phyloP scores from a whole-genome alignment of 2,329 filamentous ascomycete genomes.

The Phaeosphaeria sp. region DNA sequence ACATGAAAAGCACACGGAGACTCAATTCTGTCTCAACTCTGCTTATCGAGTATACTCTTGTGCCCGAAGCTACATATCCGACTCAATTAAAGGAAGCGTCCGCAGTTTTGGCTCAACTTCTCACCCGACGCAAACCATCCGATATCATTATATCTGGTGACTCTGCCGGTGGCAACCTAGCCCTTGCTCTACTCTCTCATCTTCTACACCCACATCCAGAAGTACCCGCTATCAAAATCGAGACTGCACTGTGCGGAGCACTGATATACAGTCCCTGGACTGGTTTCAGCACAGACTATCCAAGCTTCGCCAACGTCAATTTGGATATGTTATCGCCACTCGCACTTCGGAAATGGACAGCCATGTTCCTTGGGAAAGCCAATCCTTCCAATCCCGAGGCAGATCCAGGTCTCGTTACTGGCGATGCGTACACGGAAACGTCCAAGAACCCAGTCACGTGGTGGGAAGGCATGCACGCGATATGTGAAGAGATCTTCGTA shows the following conservation, averaged over 20 bases:
- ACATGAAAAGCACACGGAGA: slow-evolving; percentile 13
- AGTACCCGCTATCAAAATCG: slow-evolving; percentile 19
- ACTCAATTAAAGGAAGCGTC: slow-evolving; percentile 29
- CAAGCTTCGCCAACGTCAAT: slow-evolving; percentile 20
- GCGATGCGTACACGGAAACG: slow-evolving; percentile 23
- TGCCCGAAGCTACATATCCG: slow-evolving; percentile 27
- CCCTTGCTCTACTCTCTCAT: slow-evolving; percentile 25
- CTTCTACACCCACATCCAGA: slow-evolving; percentile 30
- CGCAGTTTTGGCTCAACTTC: slow-evolving; percentile 21
- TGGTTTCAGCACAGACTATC: slow-evolving; percentile 19
- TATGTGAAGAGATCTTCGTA: slow-evolving; percentile 16
- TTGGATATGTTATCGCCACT: slow-evolving; percentile 13
- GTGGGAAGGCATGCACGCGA: slow-evolving; percentile 13
- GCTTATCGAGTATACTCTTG: slow-evolving; percentile 27
- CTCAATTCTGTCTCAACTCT: slow-evolving; percentile 20
- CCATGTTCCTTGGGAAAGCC: slow-evolving; percentile 22
- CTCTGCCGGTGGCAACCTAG: slow-evolving; percentile 12
- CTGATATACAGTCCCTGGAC: slow-evolving; percentile 25
- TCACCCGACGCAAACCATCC: slow-evolving; percentile 16
- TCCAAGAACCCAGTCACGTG: slow-evolving; percentile 17
- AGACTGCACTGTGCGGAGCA: slow-evolving; percentile 10
- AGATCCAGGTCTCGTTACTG: slow-evolving; percentile 16
- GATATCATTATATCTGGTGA: slow-evolving; percentile 20
- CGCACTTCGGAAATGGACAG: slow-evolving; percentile 17
- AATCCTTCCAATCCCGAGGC: slow-evolving; percentile 12